Evolutionary conservation across 2,329 filamentous ascomycete genomes (phyloP).

Genomic region (Phialemoniopsis sp.): DNA sequence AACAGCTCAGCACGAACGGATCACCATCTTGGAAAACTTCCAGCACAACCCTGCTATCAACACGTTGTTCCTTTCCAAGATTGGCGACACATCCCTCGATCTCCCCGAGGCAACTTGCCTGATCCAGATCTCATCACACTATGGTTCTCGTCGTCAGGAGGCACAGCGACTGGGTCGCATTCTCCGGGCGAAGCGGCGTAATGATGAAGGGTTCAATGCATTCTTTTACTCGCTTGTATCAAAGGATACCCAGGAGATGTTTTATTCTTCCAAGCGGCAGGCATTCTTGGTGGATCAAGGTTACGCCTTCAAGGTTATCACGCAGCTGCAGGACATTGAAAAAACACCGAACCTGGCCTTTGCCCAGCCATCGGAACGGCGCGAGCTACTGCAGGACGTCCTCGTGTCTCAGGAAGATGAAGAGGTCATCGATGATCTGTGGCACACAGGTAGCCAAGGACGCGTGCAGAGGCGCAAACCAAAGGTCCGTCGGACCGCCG

Average conservation of each 20-base stretch:
- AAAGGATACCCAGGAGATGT: constrained; percentile 98
- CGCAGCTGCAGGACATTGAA: constrained; percentile 87
- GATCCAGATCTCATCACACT: constrained; percentile 96
- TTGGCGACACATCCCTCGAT: constrained; percentile 97
- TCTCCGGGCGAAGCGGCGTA: constrained; percentile 87
- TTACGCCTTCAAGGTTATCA: constrained; percentile 99
- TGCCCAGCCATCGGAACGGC: constrained; percentile 71
- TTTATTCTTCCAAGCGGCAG: constrained; percentile 92
- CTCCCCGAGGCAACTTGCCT: constrained; percentile 93
- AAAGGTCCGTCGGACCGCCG: constrained; percentile 75
- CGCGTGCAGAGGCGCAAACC: constrained; percentile 18
- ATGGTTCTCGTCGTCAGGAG: constrained; percentile 93
- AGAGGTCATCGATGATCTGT: constrained; percentile 31
- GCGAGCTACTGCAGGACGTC: constrained; percentile 84
- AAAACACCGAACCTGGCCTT: constrained; percentile 78
- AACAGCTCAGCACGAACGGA: constrained; percentile 80
- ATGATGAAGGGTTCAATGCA: constrained; percentile 97
- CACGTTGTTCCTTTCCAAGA: constrained; percentile 94
- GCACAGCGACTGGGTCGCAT: constrained; percentile 92
- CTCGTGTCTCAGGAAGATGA: constrained; percentile 70
- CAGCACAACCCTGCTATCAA: constrained; percentile 87
- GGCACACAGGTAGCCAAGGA: constrained; percentile 13
- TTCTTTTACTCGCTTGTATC: constrained; percentile 98
- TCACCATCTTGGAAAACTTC: constrained; percentile 88
- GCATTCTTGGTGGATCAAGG: constrained; percentile 97